These are phyloP conservation scores for Neoarthrinium moseri DNA, from an alignment of 2,329 filamentous ascomycete genomes.

Conservation along the genomic window DNA sequence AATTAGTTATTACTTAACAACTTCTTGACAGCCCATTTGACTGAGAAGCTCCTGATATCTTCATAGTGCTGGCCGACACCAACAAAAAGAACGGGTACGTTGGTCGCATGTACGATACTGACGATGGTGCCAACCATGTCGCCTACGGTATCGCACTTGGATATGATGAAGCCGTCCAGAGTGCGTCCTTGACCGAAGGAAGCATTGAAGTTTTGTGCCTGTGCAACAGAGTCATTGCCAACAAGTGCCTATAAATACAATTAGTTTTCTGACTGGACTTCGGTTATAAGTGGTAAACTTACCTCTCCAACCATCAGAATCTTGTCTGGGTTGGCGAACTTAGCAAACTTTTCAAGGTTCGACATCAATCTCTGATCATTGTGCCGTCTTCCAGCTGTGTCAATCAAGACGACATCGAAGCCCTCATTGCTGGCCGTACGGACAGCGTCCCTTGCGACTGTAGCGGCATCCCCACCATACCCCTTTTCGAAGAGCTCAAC, in stretches of 20 bases:
- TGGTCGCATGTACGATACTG: constrained; percentile 95
- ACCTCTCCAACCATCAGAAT: constrained; percentile 90
- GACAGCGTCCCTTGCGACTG: constrained; percentile 94
- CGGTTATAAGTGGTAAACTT: constrained; percentile 13
- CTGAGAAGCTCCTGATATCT: constrained; percentile 67
- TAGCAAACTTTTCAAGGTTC: constrained; percentile 93
- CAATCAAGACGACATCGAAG: constrained; percentile 94
- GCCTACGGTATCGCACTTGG: constrained; percentile 98
- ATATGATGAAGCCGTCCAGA: constrained; percentile 96
- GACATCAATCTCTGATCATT: constrained; percentile 97
- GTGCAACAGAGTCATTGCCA: constrained; percentile 90
- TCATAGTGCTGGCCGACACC: constrained; percentile 71
- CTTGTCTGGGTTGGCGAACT: constrained; percentile 94
- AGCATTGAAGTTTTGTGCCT: constrained; percentile 94
- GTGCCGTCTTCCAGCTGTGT: constrained; percentile 91
- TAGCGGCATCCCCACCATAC: constrained; percentile 95
- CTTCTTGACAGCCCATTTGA: constrained; percentile 68
- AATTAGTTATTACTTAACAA: constrained; percentile 50
- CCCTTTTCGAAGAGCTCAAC: constrained; percentile 96
- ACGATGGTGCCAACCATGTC: constrained; percentile 97
- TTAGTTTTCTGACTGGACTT: constrained; percentile 4
- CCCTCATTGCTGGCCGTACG: constrained; percentile 68
- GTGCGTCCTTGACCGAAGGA: constrained; percentile 79
- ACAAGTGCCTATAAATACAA: constrained; percentile 66
- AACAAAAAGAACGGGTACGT: constrained; percentile 92